Evolutionary conservation across 768 basidiomycete genomes (phyloP).

Genomic region (Kwoniella sp.): DNA sequence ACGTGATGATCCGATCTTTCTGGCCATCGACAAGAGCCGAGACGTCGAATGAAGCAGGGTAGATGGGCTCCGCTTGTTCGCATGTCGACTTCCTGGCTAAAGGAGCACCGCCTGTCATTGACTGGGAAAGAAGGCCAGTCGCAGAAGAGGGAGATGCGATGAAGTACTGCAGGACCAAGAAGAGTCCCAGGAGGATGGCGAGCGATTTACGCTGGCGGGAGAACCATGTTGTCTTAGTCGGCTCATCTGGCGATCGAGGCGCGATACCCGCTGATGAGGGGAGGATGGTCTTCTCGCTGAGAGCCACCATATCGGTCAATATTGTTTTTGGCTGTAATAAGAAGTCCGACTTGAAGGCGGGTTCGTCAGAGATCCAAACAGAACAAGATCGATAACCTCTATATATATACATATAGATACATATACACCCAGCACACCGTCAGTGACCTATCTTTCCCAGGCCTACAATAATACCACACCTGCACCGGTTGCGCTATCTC

Average conservation of each 20-base stretch:
- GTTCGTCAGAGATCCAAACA: too few species aligned
- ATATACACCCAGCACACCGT: too few species aligned
- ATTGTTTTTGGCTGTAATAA: too few species aligned
- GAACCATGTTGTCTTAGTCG: constrained; percentile 6
- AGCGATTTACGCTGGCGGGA: constrained; percentile 17
- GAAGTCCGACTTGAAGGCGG: too few species aligned
- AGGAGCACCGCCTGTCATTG: not conserved
- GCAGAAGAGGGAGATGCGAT: not conserved
- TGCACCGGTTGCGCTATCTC: too few species aligned
- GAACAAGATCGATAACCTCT: too few species aligned
- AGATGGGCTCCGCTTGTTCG: constrained; percentile 32
- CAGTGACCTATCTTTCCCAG: too few species aligned
- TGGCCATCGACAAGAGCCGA: constrained; percentile 28
- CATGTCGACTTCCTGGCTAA: constrained; percentile 21
- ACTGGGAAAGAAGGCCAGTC: not conserved
- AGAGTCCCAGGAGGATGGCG: constrained; percentile 10
- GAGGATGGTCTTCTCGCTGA: constrained; percentile 19
- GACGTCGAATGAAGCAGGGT: constrained; percentile 29
- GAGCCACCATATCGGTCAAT: constrained; percentile 9
- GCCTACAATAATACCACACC: too few species aligned
- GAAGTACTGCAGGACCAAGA: constrained; percentile 12
- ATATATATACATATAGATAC: too few species aligned
- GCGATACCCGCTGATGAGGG: constrained; percentile 14
- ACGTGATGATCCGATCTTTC: constrained; percentile 34
- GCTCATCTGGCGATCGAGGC: not conserved